A percentile compares a stretch with the other conserved stretches of the same genome.
These are phyloP conservation scores for Phialophora verrucosa DNA, from an alignment of 2,329 filamentous ascomycete genomes.

Conservation along the genomic window DNA sequence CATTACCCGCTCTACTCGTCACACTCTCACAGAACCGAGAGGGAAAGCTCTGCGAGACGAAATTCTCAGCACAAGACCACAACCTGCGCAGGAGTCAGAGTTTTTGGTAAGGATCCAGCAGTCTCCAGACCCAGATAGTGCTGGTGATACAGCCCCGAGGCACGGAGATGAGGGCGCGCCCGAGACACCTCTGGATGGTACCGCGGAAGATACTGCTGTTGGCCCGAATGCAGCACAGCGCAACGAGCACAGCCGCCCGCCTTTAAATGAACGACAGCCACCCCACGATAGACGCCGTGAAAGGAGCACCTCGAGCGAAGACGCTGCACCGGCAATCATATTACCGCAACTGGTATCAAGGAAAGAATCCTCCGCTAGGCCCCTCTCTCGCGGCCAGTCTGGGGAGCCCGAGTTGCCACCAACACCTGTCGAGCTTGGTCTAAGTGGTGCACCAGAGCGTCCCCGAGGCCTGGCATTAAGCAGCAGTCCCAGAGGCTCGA, in stretches of 20 bases:
- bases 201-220: background rate
- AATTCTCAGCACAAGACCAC: conserved; percentile 17
- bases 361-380: conserved; percentile 11
- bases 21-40: conserved; percentile 20
- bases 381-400: conserved; percentile 10
- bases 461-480: conserved; percentile 38
- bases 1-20: conserved; percentile 24
- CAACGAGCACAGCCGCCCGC: background rate
- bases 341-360: conserved; percentile 33
- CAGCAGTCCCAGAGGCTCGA: conserved; percentile 36
- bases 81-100: background rate
- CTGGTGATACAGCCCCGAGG: background rate
- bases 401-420: conserved; percentile 39
- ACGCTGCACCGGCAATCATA: conserved; percentile 20
- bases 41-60: conserved; percentile 32
- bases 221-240: background rate
- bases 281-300: background rate
- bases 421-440: conserved; percentile 38
- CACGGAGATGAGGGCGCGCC: conserved; percentile 4
- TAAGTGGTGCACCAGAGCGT: conserved; percentile 29
- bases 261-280: conserved; percentile 16
- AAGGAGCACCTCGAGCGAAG: conserved; percentile 9
- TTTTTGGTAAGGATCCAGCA: background rate
- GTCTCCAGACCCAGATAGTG: background rate
- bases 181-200: background rate